Evolutionary conservation across 225 moss, liverwort and hornwort species (phyloP).

Genomic region (Bryum argenteum): DNA sequence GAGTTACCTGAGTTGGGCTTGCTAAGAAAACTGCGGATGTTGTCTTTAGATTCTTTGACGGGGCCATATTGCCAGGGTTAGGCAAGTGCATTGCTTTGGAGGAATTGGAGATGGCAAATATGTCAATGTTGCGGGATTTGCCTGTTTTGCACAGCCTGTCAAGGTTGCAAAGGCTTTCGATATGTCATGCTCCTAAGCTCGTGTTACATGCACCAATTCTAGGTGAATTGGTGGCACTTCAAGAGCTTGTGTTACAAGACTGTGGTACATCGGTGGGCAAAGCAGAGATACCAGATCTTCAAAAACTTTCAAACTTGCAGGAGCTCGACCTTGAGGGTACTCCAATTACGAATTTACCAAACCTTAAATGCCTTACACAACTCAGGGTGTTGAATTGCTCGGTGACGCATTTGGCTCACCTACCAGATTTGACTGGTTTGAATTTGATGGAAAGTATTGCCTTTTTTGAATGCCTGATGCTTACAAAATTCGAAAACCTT

Average conservation of each 20-base stretch:
- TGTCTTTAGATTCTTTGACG: background rate
- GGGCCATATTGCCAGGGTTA: background rate
- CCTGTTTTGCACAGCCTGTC: background rate
- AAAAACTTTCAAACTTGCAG: background rate
- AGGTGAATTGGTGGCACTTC: background rate
- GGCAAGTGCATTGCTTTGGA: background rate
- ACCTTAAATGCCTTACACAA: background rate
- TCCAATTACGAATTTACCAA: background rate
- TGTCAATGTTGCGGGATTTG: background rate
- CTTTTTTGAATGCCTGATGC: too few species aligned
- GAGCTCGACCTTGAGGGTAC: rapidly evolving
- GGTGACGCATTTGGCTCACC: background rate
- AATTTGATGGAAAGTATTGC: too few species aligned
- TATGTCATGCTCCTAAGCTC: background rate
- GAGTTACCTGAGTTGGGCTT: background rate
- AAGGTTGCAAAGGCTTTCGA: background rate
- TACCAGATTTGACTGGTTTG: too few species aligned
- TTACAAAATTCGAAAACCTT: too few species aligned
- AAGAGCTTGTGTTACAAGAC: rapidly evolving
- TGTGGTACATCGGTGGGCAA: background rate
- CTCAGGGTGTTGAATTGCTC: rapidly evolving
- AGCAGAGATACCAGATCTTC: background rate
- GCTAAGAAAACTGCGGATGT: background rate
- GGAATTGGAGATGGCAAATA: background rate
- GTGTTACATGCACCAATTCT: background rate